phyloP scores from a whole-genome alignment of 495 filamentous ascomycete species.

The Annulohypoxylon stygium region DNA sequence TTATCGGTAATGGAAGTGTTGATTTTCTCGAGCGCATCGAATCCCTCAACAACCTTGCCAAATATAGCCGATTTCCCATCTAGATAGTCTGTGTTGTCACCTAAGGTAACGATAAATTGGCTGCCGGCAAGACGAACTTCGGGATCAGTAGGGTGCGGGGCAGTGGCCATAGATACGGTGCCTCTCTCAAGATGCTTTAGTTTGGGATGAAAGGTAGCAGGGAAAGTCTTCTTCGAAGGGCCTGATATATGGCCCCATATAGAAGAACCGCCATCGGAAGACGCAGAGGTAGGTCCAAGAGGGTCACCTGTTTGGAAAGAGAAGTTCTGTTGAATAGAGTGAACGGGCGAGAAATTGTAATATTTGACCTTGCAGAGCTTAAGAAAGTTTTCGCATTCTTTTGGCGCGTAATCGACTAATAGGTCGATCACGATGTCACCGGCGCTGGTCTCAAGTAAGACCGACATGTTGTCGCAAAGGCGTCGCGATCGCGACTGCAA shows the following conservation, averaged over 20 bases:
- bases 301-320: constrained; percentile 97
- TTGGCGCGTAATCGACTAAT: constrained; percentile 85
- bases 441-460: constrained; percentile 88
- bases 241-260: constrained; percentile 90
- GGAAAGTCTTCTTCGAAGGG: constrained; percentile 79
- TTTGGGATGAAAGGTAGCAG: constrained; percentile 84
- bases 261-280: constrained; percentile 90
- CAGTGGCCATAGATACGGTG: constrained; percentile 95
- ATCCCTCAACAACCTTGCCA: constrained; percentile 93
- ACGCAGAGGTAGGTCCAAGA: constrained; percentile 81
- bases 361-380: constrained; percentile 99
- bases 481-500: neutral
- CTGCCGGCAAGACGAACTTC: constrained; percentile 85
- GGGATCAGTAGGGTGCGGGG: constrained; percentile 77
- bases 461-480: constrained; percentile 65
- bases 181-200: constrained; percentile 87
- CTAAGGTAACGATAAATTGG: constrained; percentile 91
- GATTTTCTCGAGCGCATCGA: constrained; percentile 92
- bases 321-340: constrained; percentile 90
- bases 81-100: constrained; percentile 86
- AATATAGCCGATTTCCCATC: constrained; percentile 95
- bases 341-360: constrained; percentile 94
- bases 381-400: constrained; percentile 93
- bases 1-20: constrained; percentile 90
- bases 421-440: constrained; percentile 96